Conservation (phyloP, 2,329 filamentous ascomycete genomes). For the Zymoseptoria pseudotritici region DNA sequence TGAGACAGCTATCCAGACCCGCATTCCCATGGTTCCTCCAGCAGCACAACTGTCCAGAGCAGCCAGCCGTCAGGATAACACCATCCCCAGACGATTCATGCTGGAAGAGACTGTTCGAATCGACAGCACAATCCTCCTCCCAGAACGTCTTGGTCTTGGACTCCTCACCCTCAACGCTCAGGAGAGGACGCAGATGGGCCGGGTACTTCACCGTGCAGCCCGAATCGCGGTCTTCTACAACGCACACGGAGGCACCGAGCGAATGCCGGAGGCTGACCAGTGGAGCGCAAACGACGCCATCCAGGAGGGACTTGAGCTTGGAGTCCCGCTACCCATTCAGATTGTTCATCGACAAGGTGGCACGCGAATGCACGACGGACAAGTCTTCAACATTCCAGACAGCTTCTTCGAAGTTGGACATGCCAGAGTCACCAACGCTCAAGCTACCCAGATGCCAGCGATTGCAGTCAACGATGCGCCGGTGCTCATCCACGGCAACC, state of each 20-base stretch:
- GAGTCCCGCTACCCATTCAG: not conserved
- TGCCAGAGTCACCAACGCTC: not conserved
- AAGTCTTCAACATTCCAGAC: not conserved
- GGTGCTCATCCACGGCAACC: not conserved
- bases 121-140: not conserved
- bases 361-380: not conserved
- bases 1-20: not conserved
- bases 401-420: not conserved
- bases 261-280: not conserved
- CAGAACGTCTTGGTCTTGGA: not conserved
- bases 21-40: not conserved
- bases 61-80: not conserved
- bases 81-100: not conserved
- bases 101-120: not conserved
- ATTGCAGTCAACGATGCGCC: not conserved
- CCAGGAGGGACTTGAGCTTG: not conserved
- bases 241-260: not conserved
- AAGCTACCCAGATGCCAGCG: not conserved
- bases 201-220: not conserved
- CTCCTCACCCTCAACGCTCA: not conserved
- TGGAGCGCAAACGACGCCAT: not conserved
- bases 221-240: not conserved
- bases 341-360: not conserved
- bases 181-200: not conserved
- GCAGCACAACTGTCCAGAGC: not conserved